Evolutionary conservation across 495 filamentous ascomycete genomes (phyloP).

Genomic region (Penicillium odoratum): DNA sequence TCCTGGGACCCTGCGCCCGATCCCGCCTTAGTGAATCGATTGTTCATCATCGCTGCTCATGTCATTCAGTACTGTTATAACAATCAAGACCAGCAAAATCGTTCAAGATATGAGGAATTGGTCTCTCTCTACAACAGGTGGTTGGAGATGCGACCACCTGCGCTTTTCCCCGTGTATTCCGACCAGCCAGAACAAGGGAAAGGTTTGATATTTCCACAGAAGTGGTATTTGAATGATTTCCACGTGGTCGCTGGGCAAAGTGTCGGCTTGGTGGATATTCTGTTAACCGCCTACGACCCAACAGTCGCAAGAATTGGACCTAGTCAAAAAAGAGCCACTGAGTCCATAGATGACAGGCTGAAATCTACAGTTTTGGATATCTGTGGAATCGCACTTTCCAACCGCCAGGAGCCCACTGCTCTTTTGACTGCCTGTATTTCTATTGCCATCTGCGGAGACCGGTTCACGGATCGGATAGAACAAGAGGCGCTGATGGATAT

Average conservation of each 20-base stretch:
- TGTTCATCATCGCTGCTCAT: too few relatives aligned
- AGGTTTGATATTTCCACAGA: too few relatives aligned
- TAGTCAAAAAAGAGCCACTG: conserved; percentile 10
- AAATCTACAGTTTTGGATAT: conserved; percentile 25
- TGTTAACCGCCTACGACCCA: conserved; percentile 39
- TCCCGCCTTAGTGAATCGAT: too few relatives aligned
- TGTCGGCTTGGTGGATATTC: conserved; percentile 34
- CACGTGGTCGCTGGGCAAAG: conserved; percentile 36
- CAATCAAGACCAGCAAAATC: too few relatives aligned
- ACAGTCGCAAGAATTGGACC: conserved; percentile 31
- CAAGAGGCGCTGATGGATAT: conserved; percentile 22
- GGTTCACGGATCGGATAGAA: conserved; percentile 18
- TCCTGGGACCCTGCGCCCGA: too few relatives aligned
- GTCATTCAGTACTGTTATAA: too few relatives aligned
- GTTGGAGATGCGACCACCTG: too few relatives aligned
- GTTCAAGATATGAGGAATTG: too few relatives aligned
- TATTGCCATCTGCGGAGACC: conserved; percentile 29
- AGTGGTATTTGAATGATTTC: conserved; percentile 35
- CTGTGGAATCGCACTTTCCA: conserved; percentile 28
- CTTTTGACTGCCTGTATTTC: conserved; percentile 25
- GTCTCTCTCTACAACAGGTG: too few relatives aligned
- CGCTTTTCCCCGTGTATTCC: too few relatives aligned
- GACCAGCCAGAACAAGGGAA: too few relatives aligned
- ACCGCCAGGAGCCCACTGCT: conserved; percentile 21
- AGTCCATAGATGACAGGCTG: conserved; percentile 10